Conservation (phyloP, 2,329 filamentous ascomycete genomes). For the Parafenestella ontariensis region DNA sequence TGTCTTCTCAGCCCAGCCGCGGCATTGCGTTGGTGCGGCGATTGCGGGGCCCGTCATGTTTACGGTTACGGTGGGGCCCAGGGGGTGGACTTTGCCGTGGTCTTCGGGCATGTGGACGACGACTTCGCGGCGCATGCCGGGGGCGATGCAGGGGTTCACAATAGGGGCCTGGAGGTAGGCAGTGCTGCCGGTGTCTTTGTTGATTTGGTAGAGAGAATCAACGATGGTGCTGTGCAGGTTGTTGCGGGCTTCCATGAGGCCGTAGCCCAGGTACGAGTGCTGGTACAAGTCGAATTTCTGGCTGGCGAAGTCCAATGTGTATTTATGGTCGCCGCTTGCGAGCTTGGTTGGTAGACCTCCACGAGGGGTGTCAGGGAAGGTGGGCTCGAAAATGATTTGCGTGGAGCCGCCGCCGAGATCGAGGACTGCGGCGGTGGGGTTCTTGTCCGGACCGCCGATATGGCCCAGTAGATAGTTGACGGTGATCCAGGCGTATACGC, state of each 20-base stretch:
- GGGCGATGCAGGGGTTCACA: slow-evolving; percentile 84
- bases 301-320: slow-evolving; percentile 87
- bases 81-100: slow-evolving; percentile 69
- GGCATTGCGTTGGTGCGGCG: slow-evolving; percentile 83
- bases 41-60: slow-evolving; percentile 87
- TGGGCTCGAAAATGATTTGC: slow-evolving; percentile 98
- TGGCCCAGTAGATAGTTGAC: slow-evolving; percentile 98
- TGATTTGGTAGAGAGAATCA: slow-evolving; percentile 70
- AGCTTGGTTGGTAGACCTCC: slow-evolving; percentile 88
- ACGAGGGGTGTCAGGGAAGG: slow-evolving; percentile 74
- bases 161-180: slow-evolving; percentile 75
- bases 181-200: slow-evolving; percentile 56
- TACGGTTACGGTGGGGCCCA: slow-evolving; percentile 71
- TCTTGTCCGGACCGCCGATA: slow-evolving; percentile 90
- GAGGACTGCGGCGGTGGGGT: slow-evolving; percentile 90
- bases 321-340: slow-evolving; percentile 93
- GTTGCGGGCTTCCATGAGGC: slow-evolving; percentile 92
- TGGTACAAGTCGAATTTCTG: slow-evolving; percentile 94
- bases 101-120: slow-evolving; percentile 72
- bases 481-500: slow-evolving; percentile 98
- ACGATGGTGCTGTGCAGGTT: slow-evolving; percentile 80
- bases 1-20: slow-evolving; percentile 86
- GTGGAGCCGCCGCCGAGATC: slow-evolving; percentile 97
- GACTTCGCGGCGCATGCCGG: slow-evolving; percentile 77
- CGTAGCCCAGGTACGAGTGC: slow-evolving; percentile 96